Base-by-base conservation (phyloP, 345 rosid species). In the Chamaenerion angustifolium region DNA sequence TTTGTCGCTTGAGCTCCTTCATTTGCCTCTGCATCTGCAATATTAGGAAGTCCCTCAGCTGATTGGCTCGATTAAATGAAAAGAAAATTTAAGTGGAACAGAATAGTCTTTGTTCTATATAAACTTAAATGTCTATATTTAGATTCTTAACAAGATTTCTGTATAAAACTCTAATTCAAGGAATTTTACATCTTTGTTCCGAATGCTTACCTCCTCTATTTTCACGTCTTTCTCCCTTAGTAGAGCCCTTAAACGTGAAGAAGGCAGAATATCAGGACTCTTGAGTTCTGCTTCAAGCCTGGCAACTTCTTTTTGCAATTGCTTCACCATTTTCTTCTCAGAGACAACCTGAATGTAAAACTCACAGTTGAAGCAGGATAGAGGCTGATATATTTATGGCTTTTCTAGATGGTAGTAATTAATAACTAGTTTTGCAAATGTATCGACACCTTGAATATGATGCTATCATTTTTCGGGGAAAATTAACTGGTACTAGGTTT, bases 1-100 rank as follows among this genome's bases (percentile, higher is more conserved):
- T 89, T 63, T 89, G 84, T 48, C 92, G 90, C 72, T 90, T 90
- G 60, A 86, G 72, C 72, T 86, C 98, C 68, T 70, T 88, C 90
- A 90, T 76, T 64, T 86, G 90, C 44, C 64, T 74, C 57, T 70
- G 90, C 88, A 89, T 81, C 97, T 89, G 74, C 65, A n/a, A 63
- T 47, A 57, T 60, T 23, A 41, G 42, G 46, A 42, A 41, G 23
- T 37, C 25, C 25, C 52, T 48, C 27, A 40, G 45, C 41, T 14
- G 41, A 52, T 31, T 8, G 10, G 37, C 37, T 31, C 37, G 37
- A 31, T 31, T 31, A 7, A 31, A 31, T 21, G 37, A 31, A 7
- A 5, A 31, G 37, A 31, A 31, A 31, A 3, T 31, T 8, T 5
- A 31, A 31, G 37, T 31, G 37, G 37, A 5, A 31, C 37, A 31